Evolutionary conservation across 805 yeast species (phyloP).

Genomic region (Suhomyces faveliae): DNA sequence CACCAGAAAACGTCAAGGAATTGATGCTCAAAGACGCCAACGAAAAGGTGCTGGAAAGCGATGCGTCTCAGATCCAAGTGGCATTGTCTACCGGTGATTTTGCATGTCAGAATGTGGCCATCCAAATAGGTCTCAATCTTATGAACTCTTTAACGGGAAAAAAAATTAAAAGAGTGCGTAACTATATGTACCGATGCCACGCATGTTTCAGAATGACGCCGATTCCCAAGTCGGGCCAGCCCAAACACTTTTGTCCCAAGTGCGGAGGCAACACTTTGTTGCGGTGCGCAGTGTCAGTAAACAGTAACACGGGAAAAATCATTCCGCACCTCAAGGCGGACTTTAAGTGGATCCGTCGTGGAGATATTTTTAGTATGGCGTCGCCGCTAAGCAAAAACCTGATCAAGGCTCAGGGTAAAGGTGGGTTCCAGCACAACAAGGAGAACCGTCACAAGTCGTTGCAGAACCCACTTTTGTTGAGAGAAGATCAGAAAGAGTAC

Average conservation of each 20-base stretch:
- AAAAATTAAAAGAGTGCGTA: constrained; percentile 80
- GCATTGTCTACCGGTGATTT: constrained; percentile 95
- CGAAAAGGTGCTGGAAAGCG: constrained; percentile 48
- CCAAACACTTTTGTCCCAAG: constrained; percentile 86
- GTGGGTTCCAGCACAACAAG: constrained; percentile 73
- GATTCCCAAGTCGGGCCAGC: constrained; percentile 68
- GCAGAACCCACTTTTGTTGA: constrained; percentile 55
- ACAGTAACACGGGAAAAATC: constrained; percentile 72
- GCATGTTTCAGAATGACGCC: constrained; percentile 90
- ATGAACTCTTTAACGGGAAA: constrained; percentile 83
- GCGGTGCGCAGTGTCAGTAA: constrained; percentile 87
- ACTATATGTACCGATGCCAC: constrained; percentile 94
- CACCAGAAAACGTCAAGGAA: constrained; percentile 77
- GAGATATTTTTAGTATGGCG: constrained; percentile 76
- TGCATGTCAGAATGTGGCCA: constrained; percentile 92
- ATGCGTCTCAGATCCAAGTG: constrained; percentile 51
- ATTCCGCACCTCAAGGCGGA: constrained; percentile 87
- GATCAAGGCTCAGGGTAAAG: constrained; percentile 71
- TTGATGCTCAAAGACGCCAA: constrained; percentile 65
- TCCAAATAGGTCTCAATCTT: constrained; percentile 84
- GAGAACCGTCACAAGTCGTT: constrained; percentile 51
- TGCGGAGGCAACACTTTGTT: constrained; percentile 93
- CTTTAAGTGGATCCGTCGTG: constrained; percentile 91
- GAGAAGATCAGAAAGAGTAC: constrained; percentile 96
- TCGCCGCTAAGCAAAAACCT: constrained; percentile 83